These are phyloP conservation scores for Arctostaphylos glauca DNA, from an alignment of 148 eudicot genomes.

Conservation along the genomic window DNA sequence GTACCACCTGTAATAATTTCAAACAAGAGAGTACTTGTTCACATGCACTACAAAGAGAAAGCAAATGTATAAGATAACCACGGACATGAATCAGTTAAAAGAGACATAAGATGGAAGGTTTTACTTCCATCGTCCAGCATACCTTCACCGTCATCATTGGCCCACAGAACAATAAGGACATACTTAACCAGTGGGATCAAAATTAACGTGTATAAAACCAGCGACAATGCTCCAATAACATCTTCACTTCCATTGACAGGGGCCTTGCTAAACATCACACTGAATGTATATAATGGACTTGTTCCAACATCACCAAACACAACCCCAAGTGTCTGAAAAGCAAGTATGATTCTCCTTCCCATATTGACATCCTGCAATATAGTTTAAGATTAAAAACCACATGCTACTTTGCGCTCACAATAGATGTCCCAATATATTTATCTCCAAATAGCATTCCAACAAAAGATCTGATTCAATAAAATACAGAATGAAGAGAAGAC, in stretches of 20 bases:
- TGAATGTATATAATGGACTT: conserved; percentile 91
- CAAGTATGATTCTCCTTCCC: conserved; percentile 60
- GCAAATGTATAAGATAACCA: conserved; percentile 5
- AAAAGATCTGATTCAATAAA: conserved; percentile 2
- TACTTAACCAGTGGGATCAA: conserved; percentile 80
- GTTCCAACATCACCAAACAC: conserved; percentile 99
- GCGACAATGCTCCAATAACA: conserved; percentile 87
- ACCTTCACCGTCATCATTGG: conserved; percentile 99
- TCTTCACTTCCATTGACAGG: conserved; percentile 84
- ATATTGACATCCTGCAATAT: conserved; percentile 69
- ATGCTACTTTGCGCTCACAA: background rate
- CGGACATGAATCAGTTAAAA: background rate
- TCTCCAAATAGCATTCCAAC: background rate
- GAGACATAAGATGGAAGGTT: background rate
- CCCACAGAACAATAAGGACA: conserved; percentile 88
- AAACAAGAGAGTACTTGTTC: conserved; percentile 12
- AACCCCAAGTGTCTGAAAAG: conserved; percentile 83
- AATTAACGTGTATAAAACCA: conserved; percentile 83
- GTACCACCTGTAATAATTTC: conserved; percentile 81
- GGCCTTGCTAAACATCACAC: conserved; percentile 94
- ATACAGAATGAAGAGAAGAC: background rate
- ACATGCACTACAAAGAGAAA: conserved; percentile 16
- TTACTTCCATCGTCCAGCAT: conserved; percentile 24
- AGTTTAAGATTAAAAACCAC: conserved; percentile 22
- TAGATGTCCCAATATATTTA: background rate